Percentiles rank a stretch among this genome's conserved stretches.
Evolutionary conservation across 129 eudicot genomes (phyloP).

Genomic region (Saussurea involucrata): DNA sequence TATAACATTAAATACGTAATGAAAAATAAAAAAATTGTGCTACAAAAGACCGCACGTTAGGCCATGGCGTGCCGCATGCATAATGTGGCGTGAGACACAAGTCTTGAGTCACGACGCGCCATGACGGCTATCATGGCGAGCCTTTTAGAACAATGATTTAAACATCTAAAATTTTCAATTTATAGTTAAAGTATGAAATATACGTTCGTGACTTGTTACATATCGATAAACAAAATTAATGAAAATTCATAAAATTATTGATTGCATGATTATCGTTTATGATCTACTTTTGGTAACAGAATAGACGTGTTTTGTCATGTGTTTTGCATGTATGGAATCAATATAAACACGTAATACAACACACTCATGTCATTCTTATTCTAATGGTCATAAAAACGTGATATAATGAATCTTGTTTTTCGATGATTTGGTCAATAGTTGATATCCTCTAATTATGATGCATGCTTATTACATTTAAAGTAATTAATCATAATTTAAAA

Average conservation of each 20-base stretch:
- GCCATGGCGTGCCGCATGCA: too few relatives aligned
- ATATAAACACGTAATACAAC: constrained; percentile 3
- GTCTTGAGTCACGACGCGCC: too few relatives aligned
- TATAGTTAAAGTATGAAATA: neutral
- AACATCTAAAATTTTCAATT: neutral
- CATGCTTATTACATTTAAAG: neutral
- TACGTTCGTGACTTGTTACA: neutral
- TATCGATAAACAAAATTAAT: neutral
- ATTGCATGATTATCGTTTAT: neutral
- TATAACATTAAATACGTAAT: too few relatives aligned
- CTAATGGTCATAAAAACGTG: neutral
- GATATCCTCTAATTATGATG: neutral
- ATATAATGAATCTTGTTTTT: neutral
- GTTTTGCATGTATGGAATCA: neutral
- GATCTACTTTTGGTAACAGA: neutral
- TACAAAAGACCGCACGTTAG: too few relatives aligned
- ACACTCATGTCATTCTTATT: neutral
- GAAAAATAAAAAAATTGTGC: too few relatives aligned
- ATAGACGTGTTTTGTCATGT: neutral
- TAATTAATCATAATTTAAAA: neutral
- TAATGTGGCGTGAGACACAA: too few relatives aligned
- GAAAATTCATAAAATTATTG: neutral
- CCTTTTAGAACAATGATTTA: too few relatives aligned
- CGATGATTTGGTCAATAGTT: neutral
- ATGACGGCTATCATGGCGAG: too few relatives aligned